Base-by-base conservation (phyloP, 306 rosid genomes). In the Mucuna pruriens region DNA sequence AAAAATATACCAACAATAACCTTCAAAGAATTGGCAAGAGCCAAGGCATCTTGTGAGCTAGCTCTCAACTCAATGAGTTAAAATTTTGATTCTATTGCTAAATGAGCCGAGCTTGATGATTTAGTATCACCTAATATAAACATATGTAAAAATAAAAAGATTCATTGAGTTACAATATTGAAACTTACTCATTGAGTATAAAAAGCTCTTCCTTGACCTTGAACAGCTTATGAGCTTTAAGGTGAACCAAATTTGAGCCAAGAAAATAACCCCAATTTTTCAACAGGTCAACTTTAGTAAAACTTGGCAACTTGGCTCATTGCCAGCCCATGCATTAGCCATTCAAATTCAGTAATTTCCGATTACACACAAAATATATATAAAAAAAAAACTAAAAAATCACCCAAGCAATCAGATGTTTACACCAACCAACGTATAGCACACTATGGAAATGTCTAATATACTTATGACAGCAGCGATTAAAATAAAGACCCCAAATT, bases 321-420 rank as follows among this genome's bases (percentile, higher is more conserved):
- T 29, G 31, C 31, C 31, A 29, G 2, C 31, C 31, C 31, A 3
- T 29, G 31, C 31, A 29, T 29, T 1, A 29, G 31, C 31, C 31
- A 29, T 29, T 29, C 31, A 29, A 29, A 29, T 29, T 29, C 31
- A 29, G n/a, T n/a, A n/a, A n/a, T n/a, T n/a, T n/a, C n/a, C n/a
- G n/a, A n/a, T n/a, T n/a, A n/a, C 67, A 80, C 17, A 65, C 9
- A 48, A 15, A 38, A 38, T 29, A 29, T 29, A 29, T 29, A 29
- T 29, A 15, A 31, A 62, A 31, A 1, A 62, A 62, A 9, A 54
- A 54, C 61, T 29, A 62, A 62, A 29, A 13, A 31, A 29, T 10
- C 4, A 55, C 75, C 60, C 20, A 77, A 7, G 71, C 65, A 77
- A 62, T 79, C 39, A 46, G 65, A 78, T 62, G 33, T 51, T 49